Evolutionary conservation across 208 protist species (phyloP), one percentile per base, ranked within the genome.

Genomic region (Wallacemonas collosoma): DNA sequence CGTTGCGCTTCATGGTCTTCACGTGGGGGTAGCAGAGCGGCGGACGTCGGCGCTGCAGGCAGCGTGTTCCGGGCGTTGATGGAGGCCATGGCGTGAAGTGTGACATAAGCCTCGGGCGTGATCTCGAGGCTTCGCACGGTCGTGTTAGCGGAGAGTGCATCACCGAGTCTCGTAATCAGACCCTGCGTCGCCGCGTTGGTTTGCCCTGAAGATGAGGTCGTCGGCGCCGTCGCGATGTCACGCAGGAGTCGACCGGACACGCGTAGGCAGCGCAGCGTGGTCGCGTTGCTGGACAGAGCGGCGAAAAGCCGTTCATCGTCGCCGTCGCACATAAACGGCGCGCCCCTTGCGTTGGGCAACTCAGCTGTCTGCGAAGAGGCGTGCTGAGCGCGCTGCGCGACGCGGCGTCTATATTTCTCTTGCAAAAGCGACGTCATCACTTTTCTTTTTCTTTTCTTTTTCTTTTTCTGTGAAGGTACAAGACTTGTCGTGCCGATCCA

Each of bases 261-360:
- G 17, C 81, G 68, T 26, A 86, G 56, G 48, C 51, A 76, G 2
- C 72, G 55, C 2, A 86, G 66, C 17, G 58, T 35, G 6, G 38
- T 39, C 38, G 81, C 72, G 38, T 86, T 79, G 17, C 15, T 17
- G 43, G 43, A 6, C 44, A 86, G 40, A 14, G 72, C 71, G 12
- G 73, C 40, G 2, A 86, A 40, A 50, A 82, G 68, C 3, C 11
- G 12, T 8, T 41, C 44, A 36, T 57, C 64, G 50, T 71, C 44
- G 60, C 43, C 60, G 17, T 15, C 7, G 60, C 5, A 65, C 14
- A 36, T 1, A 35, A 14, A 41, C 43, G 60, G 60, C 35, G n/a
- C 56, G 1, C 53, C 45, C 6, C 12, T 12, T 6, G 45, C 6
- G 45, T 14, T 6, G 0, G 26, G 26, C 26, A 26, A 26, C 26